Conservation (phyloP, 352 stramenopile genomes). For the Phytophthora crassamura region DNA sequence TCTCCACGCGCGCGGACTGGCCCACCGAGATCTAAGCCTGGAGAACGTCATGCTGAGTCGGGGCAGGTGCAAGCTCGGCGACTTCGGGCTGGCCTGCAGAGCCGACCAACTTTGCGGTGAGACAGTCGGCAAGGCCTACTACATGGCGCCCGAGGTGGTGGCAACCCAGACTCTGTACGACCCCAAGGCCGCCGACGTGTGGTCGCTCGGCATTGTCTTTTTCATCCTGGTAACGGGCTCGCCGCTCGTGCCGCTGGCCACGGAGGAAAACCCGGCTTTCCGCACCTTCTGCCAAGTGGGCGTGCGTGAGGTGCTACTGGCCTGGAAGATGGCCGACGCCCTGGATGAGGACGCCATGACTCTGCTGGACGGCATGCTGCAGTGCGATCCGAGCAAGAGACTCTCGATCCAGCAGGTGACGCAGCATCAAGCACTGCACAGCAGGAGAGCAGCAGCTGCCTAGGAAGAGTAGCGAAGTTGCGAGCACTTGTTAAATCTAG, state of each 20-base stretch:
- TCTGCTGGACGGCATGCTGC: conserved; percentile 38
- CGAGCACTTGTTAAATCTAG: too few species aligned
- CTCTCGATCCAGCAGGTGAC: conserved; percentile 28
- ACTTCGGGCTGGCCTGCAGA: conserved; percentile 50
- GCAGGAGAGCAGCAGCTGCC: too few species aligned
- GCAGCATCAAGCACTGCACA: conserved; percentile 1
- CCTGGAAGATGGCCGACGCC: conserved; percentile 34
- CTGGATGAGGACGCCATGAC: conserved; percentile 17
- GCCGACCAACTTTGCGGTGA: conserved; percentile 19
- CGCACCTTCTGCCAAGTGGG: conserved; percentile 34
- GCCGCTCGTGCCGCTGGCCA: conserved; percentile 41
- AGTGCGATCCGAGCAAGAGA: conserved; percentile 30
- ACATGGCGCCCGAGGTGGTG: conserved; percentile 55
- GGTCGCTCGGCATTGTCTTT: conserved; percentile 61
- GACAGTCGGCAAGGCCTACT: conserved; percentile 49
- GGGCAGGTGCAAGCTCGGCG: conserved; percentile 46
- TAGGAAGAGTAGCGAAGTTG: too few species aligned
- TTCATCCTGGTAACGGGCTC: conserved; percentile 58
- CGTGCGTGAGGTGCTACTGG: conserved; percentile 32
- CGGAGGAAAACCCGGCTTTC: conserved; percentile 33
- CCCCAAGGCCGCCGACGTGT: conserved; percentile 52
- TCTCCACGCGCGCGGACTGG: conserved; percentile 35
- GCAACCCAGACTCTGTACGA: conserved; percentile 34
- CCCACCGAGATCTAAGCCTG: conserved; percentile 51
- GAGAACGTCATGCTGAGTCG: conserved; percentile 47